phyloP scores from a whole-genome alignment of 1,284 basidiomycete species.

The Austropuccinia psidii region DNA sequence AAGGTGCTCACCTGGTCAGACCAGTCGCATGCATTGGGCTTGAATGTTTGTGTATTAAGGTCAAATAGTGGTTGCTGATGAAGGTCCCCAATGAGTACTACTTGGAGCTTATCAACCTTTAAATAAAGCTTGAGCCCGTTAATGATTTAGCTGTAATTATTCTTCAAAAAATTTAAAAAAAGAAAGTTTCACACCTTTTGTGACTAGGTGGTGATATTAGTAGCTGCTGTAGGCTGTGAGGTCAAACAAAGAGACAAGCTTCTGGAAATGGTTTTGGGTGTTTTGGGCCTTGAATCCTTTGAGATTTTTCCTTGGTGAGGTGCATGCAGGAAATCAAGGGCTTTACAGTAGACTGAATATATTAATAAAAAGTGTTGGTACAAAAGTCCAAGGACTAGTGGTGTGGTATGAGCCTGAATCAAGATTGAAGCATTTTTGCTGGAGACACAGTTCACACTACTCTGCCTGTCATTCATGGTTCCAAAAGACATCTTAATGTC shows the following conservation, averaged over 20 bases:
- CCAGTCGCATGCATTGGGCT: slow-evolving; percentile 83
- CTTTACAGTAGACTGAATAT: slow-evolving; percentile 34
- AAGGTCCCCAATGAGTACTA: slow-evolving; percentile 88
- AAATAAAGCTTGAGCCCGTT: slow-evolving; percentile 82
- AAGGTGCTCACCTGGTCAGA: slow-evolving; percentile 77
- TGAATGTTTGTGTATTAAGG: slow-evolving; percentile 75
- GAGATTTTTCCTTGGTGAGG: not conserved
- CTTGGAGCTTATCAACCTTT: slow-evolving; percentile 78
- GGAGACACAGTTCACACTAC: slow-evolving; percentile 31
- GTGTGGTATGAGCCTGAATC: slow-evolving; percentile 33
- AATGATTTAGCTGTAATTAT: no score
- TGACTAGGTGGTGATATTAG: no score
- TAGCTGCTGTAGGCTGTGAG: not conserved
- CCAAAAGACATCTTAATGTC: slow-evolving; percentile 34
- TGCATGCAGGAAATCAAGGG: slow-evolving; percentile 19
- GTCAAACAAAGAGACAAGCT: not conserved
- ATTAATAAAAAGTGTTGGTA: slow-evolving; percentile 30
- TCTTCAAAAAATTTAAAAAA: no score
- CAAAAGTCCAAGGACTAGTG: slow-evolving; percentile 24
- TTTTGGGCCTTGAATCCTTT: not conserved
- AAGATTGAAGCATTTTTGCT: slow-evolving; percentile 24
- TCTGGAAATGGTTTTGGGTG: not conserved
- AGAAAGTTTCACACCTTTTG: no score
- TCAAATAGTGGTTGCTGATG: slow-evolving; percentile 93
- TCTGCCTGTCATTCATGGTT: slow-evolving; percentile 25